Conservation (phyloP, 192 early-diverging fungal genomes). For the Podila epigama region DNA sequence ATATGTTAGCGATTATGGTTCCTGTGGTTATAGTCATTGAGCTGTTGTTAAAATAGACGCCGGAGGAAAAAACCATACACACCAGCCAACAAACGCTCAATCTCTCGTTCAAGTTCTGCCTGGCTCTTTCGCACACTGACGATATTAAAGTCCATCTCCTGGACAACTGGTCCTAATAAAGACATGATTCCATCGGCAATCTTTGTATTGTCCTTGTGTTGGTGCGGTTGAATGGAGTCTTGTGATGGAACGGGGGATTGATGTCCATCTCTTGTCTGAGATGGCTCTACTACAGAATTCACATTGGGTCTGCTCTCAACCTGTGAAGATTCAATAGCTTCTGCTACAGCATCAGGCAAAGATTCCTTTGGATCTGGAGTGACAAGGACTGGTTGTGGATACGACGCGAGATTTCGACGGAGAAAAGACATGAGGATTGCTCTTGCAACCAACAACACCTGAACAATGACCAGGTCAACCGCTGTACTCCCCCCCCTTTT, state of each 20-base stretch:
- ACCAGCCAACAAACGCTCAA: slow-evolving; percentile 65
- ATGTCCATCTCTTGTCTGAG: neutral
- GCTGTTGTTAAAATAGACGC: too few relatives aligned
- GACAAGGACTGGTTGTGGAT: slow-evolving; percentile 42
- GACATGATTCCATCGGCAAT: slow-evolving; percentile 53
- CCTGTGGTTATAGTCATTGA: too few relatives aligned
- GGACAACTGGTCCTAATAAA: slow-evolving; percentile 53
- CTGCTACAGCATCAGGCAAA: slow-evolving; percentile 20
- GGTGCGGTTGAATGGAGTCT: neutral
- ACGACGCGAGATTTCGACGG: slow-evolving; percentile 25
- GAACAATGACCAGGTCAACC: too few relatives aligned
- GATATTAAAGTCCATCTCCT: slow-evolving; percentile 61
- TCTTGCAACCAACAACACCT: too few relatives aligned
- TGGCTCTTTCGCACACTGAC: slow-evolving; percentile 60
- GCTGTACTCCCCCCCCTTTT: too few relatives aligned
- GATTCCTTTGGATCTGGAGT: slow-evolving; percentile 17
- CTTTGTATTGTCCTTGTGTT: slow-evolving; percentile 16
- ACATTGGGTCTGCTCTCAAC: neutral
- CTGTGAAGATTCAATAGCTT: slow-evolving; percentile 12
- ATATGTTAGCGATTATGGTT: too few relatives aligned
- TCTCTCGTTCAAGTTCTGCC: slow-evolving; percentile 61
- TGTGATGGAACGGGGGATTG: too few relatives aligned
- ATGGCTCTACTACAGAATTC: too few relatives aligned
- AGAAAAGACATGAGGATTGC: slow-evolving; percentile 34
- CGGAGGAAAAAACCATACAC: neutral